phyloP scores from a whole-genome alignment of 2,329 filamentous ascomycete species.

The Penicillium sp. region DNA sequence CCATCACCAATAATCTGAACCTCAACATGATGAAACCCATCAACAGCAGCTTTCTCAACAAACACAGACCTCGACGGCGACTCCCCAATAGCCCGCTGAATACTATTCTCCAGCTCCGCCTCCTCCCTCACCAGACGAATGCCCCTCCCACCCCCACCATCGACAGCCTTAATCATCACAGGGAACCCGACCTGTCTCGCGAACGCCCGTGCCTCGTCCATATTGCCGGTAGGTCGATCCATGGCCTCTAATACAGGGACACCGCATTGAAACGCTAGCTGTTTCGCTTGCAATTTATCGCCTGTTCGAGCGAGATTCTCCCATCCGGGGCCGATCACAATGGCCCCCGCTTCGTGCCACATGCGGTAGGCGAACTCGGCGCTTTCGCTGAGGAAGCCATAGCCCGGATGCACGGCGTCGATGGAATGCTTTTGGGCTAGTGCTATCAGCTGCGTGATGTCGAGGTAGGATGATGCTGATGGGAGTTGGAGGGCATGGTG shows the following conservation, averaged over 20 bases:
- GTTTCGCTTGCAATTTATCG: slow-evolving; percentile 54
- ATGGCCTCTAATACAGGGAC: slow-evolving; percentile 54
- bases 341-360: slow-evolving; percentile 48
- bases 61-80: slow-evolving; percentile 58
- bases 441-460: slow-evolving; percentile 48
- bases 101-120: slow-evolving; percentile 45
- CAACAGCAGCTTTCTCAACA: slow-evolving; percentile 59
- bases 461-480: slow-evolving; percentile 53
- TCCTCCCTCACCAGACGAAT: slow-evolving; percentile 52
- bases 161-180: slow-evolving; percentile 62
- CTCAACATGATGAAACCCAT: slow-evolving; percentile 60
- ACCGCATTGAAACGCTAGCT: slow-evolving; percentile 49
- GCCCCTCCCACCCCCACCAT: slow-evolving; percentile 59
- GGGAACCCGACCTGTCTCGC: slow-evolving; percentile 55
- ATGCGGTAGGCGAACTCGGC: slow-evolving; percentile 49
- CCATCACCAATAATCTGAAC: slow-evolving; percentile 60
- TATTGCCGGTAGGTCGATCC: slow-evolving; percentile 41
- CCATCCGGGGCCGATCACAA: slow-evolving; percentile 54
- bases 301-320: slow-evolving; percentile 57
- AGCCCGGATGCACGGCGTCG: slow-evolving; percentile 57
- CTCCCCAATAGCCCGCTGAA: slow-evolving; percentile 54
- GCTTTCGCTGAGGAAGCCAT: slow-evolving; percentile 61
- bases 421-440: slow-evolving; percentile 51
- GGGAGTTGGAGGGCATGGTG: slow-evolving; percentile 50
- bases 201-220: slow-evolving; percentile 51